Evolutionary conservation across 2,329 filamentous ascomycete genomes (phyloP), one percentile per base, ranked within the genome.

Genomic region (Hypocrella siamensis): DNA sequence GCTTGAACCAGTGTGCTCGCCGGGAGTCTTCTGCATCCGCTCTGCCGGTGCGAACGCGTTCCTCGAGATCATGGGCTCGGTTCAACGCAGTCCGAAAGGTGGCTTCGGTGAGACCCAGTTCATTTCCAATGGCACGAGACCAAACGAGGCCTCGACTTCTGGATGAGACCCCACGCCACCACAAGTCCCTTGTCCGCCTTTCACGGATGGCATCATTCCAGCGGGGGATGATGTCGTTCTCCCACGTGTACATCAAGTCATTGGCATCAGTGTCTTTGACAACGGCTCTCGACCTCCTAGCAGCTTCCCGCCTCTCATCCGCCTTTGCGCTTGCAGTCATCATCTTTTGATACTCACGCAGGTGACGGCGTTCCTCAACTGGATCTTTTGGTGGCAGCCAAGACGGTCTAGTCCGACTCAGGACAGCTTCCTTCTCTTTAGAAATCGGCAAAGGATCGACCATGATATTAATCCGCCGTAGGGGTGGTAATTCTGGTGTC

Each of bases 371-470:
- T 58, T 98, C 90, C 53, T 98, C 90, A 33, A 80, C 80, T 2
- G 84, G 86, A 41, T 90, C 76, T 56, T 90, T 90, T 1, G 82
- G 82, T 1, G 83, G 82, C 3, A 90, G 61, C 83, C 83, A 90
- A 2, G 79, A 85, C 1, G 82, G 82, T 24, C 82, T 67, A 2
- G 82, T 90, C 14, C 83, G 67, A 17, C 79, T 84, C 16, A 90
- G 61, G 2, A 86, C 80, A 3, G 81, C 81, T 46, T 88, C 80
- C 51, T 90, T 90, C 54, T 90, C 82, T 51, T 82, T 85, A 28
- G 81, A 88, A 18, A 86, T 74, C 12, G 82, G 82, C 22, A 90
- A 60, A 4, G 82, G 82, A 45, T 90, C 82, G 38, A 88, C 83
- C 69, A 88, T 82, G 41, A 84, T 77, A 44, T 85, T 80, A 26